phyloP scores from a whole-genome alignment of 192 early-diverging fungal species.

The Umbelopsis isabellina region DNA sequence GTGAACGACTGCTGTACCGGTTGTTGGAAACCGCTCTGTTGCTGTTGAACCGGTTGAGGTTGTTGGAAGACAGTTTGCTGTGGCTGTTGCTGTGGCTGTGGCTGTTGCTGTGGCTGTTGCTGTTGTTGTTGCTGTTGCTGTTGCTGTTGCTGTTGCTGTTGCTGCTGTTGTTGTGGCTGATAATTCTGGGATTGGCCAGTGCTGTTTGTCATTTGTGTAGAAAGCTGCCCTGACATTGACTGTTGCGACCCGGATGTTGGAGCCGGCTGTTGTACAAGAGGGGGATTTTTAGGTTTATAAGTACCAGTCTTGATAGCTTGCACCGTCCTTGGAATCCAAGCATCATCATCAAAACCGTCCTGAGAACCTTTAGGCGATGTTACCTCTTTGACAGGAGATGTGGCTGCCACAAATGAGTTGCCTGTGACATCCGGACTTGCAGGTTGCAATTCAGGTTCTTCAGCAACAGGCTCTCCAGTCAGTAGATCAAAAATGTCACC shows the following conservation, averaged over 20 bases:
- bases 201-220: not conserved
- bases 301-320: constrained; percentile 43
- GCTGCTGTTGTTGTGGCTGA: constrained; percentile 17
- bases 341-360: constrained; percentile 57
- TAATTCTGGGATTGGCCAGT: not conserved
- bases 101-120: constrained; percentile 11
- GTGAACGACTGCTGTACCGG: not conserved
- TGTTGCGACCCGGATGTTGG: constrained; percentile 27
- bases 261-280: constrained; percentile 27
- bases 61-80: not conserved
- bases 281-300: constrained; percentile 43
- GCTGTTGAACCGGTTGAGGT: too few species aligned
- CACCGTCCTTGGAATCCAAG: constrained; percentile 50
- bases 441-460: constrained; percentile 6
- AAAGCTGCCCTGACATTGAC: constrained; percentile 2
- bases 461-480: constrained; percentile 18
- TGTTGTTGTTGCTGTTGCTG: not conserved
- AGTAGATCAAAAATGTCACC: constrained; percentile 49
- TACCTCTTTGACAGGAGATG: not conserved
- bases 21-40: not conserved
- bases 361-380: constrained; percentile 30
- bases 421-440: constrained; percentile 6
- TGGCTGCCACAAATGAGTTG: constrained; percentile 28
- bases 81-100: constrained; percentile 8
- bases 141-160: constrained; percentile 12